These are phyloP conservation scores for Sclerotinia minor DNA, from an alignment of 2,329 filamentous ascomycete species.

Conservation along the genomic window DNA sequence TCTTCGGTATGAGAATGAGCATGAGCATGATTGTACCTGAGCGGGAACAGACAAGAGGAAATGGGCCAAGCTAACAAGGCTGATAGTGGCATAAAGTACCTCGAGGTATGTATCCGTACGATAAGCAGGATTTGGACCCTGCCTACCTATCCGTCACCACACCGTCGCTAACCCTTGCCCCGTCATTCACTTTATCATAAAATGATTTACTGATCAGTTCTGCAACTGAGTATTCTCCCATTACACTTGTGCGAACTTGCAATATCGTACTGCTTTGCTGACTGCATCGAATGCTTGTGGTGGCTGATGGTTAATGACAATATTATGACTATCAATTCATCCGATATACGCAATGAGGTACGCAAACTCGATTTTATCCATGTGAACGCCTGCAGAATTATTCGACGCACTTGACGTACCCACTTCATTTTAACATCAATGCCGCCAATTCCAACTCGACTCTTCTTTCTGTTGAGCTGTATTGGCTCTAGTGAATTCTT, in stretches of 20 bases:
- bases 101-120: not conserved
- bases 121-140: conserved; percentile 3
- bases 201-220: conserved; percentile 15
- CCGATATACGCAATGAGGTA: conserved; percentile 14
- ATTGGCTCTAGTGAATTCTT: not conserved
- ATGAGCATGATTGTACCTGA: not conserved
- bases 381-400: conserved; percentile 16
- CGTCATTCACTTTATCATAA: not conserved
- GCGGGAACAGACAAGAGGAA: no score
- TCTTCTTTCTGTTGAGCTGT: not conserved
- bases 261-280: conserved; percentile 20
- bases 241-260: conserved; percentile 7
- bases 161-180: not conserved
- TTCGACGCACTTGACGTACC: conserved; percentile 17
- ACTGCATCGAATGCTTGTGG: conserved; percentile 15
- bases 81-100: not conserved
- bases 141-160: not conserved
- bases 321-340: conserved; percentile 14
- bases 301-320: conserved; percentile 15
- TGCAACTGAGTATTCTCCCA: conserved; percentile 16
- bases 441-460: not conserved
- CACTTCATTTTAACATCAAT: not conserved
- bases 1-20: not conserved
- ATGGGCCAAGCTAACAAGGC: not conserved
- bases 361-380: conserved; percentile 12